phyloP scores from a whole-genome alignment of 1,139 yeast species.

The Martiniozyma asiatica region DNA sequence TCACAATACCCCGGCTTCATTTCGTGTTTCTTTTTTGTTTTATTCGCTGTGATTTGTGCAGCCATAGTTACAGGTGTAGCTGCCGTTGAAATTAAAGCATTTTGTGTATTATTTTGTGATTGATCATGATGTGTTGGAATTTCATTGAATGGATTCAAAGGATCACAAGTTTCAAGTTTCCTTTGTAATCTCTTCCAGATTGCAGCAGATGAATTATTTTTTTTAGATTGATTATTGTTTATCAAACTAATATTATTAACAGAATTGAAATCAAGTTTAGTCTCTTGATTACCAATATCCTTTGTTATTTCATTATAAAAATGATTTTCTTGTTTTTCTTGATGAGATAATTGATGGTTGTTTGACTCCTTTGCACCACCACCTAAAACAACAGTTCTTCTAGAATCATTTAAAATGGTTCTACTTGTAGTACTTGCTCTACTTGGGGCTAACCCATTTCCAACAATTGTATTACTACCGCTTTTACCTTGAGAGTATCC shows the following conservation, averaged over 20 bases:
- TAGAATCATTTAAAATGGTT: constrained; percentile 23
- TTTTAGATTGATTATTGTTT: too few relatives aligned
- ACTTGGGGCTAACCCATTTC: constrained; percentile 63
- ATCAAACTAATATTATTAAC: too few relatives aligned
- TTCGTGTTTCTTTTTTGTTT: constrained; percentile 12
- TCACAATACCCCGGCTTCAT: constrained; percentile 68
- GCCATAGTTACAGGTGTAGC: constrained; percentile 6
- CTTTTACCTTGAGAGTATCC: constrained; percentile 6
- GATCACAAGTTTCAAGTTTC: too few relatives aligned
- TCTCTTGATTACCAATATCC: too few relatives aligned
- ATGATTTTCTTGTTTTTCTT: too few relatives aligned
- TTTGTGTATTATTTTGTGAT: neutral
- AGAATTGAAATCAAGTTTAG: too few relatives aligned
- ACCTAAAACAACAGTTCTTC: constrained; percentile 10
- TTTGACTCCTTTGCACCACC: too few relatives aligned
- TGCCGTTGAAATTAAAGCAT: constrained; percentile 4
- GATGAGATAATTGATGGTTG: too few relatives aligned
- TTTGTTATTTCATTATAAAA: too few relatives aligned
- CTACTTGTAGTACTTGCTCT: constrained; percentile 59
- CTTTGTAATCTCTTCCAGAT: too few relatives aligned
- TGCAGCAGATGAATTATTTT: too few relatives aligned
- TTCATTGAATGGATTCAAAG: too few relatives aligned
- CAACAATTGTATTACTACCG: constrained; percentile 17
- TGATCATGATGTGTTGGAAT: neutral
- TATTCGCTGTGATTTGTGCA: constrained; percentile 6